Evolutionary conservation across 208 protist species (phyloP).

Genomic region (Naegleria gruberi): DNA sequence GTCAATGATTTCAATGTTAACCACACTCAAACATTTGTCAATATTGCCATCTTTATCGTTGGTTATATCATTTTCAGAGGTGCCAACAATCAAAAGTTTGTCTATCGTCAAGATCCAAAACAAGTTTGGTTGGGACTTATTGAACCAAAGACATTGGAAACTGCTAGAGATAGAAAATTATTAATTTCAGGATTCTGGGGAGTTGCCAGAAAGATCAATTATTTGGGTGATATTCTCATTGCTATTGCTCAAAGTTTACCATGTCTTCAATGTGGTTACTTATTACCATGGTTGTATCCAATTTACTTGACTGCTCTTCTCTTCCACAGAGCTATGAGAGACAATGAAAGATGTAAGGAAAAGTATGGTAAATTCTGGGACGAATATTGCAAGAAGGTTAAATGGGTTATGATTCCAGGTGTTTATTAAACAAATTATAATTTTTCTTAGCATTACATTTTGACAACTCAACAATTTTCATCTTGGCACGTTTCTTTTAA

Average conservation of each 20-base stretch:
- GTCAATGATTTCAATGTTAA: slow-evolving; percentile 2
- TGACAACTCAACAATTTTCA: no score
- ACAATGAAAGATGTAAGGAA: slow-evolving; percentile 71
- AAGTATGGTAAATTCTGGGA: slow-evolving; percentile 86
- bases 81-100: slow-evolving; percentile 48
- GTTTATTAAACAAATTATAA: slow-evolving; percentile 32
- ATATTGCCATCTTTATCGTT: slow-evolving; percentile 31
- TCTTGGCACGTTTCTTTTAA: no score
- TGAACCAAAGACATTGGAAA: slow-evolving; percentile 57
- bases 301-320: slow-evolving; percentile 84
- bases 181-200: slow-evolving; percentile 90
- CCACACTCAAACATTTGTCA: not conserved
- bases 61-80: slow-evolving; percentile 54
- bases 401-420: slow-evolving; percentile 67
- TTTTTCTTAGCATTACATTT: no score
- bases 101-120: slow-evolving; percentile 43
- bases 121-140: slow-evolving; percentile 39
- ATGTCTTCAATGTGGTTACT: slow-evolving; percentile 29
- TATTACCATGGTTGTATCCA: slow-evolving; percentile 81
- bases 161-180: slow-evolving; percentile 65
- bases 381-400: slow-evolving; percentile 74
- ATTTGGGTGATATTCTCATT: slow-evolving; percentile 81
- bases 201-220: slow-evolving; percentile 89
- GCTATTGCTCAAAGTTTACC: slow-evolving; percentile 57
- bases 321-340: slow-evolving; percentile 78